A percentile compares a stretch with the other conserved stretches of the same genome.
phyloP scores from a whole-genome alignment of 495 filamentous ascomycete species.

The Haplographium delicatum region DNA sequence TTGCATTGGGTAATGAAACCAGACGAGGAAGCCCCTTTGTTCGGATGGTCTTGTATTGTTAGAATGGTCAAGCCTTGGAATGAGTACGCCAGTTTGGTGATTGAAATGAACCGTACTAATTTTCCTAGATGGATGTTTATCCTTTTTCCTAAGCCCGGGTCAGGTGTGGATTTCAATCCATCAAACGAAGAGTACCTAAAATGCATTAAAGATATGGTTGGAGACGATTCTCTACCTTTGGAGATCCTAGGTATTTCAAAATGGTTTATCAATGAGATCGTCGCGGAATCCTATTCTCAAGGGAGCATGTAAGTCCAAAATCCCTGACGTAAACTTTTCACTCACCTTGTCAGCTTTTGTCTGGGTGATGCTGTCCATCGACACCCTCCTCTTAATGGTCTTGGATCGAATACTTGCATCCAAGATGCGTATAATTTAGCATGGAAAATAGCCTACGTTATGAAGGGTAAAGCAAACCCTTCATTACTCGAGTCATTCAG shows the following conservation, averaged over 20 bases:
- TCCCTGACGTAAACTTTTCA: background rate
- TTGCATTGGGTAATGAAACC: conserved; percentile 50
- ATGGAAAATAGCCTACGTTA: conserved; percentile 50
- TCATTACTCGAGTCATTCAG: conserved; percentile 44
- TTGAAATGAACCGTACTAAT: background rate
- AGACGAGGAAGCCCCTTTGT: conserved; percentile 36
- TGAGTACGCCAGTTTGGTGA: conserved; percentile 23
- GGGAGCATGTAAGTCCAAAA: conserved; percentile 12
- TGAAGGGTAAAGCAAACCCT: conserved; percentile 34
- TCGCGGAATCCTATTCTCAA: conserved; percentile 35
- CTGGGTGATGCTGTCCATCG: conserved; percentile 49
- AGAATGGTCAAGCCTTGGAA: conserved; percentile 53
- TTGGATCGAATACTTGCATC: conserved; percentile 50
- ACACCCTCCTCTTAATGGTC: conserved; percentile 46
- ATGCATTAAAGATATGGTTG: conserved; percentile 39
- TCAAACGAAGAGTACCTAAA: conserved; percentile 36
- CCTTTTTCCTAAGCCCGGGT: conserved; percentile 36
- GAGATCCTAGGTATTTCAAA: conserved; percentile 42
- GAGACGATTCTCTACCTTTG: conserved; percentile 37
- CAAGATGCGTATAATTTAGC: conserved; percentile 52
- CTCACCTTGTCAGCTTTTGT: conserved; percentile 31
- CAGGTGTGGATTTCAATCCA: conserved; percentile 29
- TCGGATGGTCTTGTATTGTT: conserved; percentile 36
- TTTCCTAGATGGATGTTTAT: conserved; percentile 44
- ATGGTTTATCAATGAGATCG: conserved; percentile 50